Conservation (phyloP, 208 protist species). For the Porcisia deanei region DNA sequence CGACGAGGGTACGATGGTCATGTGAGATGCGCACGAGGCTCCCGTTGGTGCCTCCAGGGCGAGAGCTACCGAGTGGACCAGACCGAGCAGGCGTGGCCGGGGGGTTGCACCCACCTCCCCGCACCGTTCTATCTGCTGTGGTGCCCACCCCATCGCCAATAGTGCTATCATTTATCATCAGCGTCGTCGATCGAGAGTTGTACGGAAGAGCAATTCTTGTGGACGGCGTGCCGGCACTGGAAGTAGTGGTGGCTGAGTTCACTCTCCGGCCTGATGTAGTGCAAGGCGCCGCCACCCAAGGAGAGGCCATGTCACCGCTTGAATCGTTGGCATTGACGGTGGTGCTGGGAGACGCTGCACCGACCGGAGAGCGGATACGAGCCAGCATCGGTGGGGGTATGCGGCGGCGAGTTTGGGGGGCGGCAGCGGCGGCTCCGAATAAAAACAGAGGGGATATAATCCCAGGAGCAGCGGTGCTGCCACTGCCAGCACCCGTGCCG, state of each 20-base stretch:
- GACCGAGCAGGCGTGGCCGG: background rate
- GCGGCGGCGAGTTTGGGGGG: background rate
- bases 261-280: constrained; percentile 1
- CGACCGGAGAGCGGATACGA: constrained; percentile 7
- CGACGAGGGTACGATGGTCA: constrained; percentile 56
- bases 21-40: constrained; percentile 61
- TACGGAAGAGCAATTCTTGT: background rate
- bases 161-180: background rate
- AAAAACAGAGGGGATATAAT: background rate
- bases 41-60: constrained; percentile 5
- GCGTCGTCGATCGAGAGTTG: background rate
- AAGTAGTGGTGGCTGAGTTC: background rate
- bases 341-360: background rate
- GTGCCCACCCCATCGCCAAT: background rate
- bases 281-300: background rate
- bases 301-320: constrained; percentile 1
- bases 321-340: background rate
- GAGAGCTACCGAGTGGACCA: background rate
- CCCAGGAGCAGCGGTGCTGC: background rate
- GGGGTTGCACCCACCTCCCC: background rate
- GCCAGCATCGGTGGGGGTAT: constrained; percentile 18
- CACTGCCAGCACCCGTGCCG: background rate
- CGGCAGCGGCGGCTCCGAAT: background rate
- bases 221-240: background rate
- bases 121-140: background rate